phyloP scores from a whole-genome alignment of 495 filamentous ascomycete genomes.

The Amniculicola lignicola region DNA sequence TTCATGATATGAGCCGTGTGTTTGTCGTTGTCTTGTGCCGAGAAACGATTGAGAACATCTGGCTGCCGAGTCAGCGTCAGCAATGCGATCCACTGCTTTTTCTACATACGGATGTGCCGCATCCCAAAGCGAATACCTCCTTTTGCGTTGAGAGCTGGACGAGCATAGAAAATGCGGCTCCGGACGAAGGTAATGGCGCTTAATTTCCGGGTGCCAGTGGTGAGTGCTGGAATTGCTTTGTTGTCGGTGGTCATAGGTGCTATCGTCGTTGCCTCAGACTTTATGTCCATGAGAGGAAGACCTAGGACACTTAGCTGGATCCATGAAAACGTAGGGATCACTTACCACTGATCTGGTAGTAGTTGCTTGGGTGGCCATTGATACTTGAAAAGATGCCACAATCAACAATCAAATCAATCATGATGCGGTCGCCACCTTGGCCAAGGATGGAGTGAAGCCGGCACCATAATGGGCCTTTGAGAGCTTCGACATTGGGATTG shows the following conservation, averaged over 20 bases:
- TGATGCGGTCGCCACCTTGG: constrained; percentile 72
- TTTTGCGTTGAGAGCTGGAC: constrained; percentile 62
- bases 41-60: constrained; percentile 85
- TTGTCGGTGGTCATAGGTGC: not conserved
- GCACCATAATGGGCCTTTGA: constrained; percentile 73
- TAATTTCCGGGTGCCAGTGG: constrained; percentile 11
- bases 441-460: constrained; percentile 68
- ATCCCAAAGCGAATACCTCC: constrained; percentile 70
- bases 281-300: constrained; percentile 48
- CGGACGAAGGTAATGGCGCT: constrained; percentile 67
- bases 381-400: constrained; percentile 74
- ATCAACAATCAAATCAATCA: constrained; percentile 74
- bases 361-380: constrained; percentile 56
- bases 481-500: constrained; percentile 64
- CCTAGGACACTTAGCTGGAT: constrained; percentile 38
- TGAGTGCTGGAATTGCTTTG: not conserved
- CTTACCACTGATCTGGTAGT: constrained; percentile 76
- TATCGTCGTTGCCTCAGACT: constrained; percentile 28
- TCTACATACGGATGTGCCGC: constrained; percentile 68
- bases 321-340: constrained; percentile 8
- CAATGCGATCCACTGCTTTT: constrained; percentile 10
- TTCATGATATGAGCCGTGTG: constrained; percentile 75
- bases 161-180: constrained; percentile 82
- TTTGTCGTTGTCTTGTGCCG: constrained; percentile 47
- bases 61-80: constrained; percentile 1